Conservation (phyloP, 192 early-diverging fungal genomes). For the Coemansia sp. region DNA sequence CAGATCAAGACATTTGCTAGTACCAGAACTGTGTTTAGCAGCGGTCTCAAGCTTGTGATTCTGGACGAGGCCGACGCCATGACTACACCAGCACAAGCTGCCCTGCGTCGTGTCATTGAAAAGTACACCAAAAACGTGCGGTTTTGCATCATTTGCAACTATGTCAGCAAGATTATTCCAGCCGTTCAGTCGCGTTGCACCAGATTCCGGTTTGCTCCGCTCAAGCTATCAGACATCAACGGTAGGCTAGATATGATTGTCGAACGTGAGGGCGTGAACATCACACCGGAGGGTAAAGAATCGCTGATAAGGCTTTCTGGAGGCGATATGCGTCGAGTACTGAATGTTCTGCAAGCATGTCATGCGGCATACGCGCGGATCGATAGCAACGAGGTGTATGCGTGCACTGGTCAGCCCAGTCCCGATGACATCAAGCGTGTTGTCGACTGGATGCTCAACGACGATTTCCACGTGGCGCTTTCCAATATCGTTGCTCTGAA, state of each 20-base stretch:
- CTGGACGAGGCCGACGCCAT: conserved; percentile 97
- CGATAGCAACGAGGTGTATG: conserved; percentile 82
- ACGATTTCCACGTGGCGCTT: conserved; percentile 81
- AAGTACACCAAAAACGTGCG: conserved; percentile 97
- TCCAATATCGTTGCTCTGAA: conserved; percentile 73
- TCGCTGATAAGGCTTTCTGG: conserved; percentile 82
- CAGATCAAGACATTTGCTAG: conserved; percentile 99
- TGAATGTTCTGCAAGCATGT: conserved; percentile 94
- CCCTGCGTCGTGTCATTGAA: conserved; percentile 95
- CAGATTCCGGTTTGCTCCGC: conserved; percentile 90
- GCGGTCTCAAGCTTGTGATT: conserved; percentile 94
- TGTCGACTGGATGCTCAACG: conserved; percentile 77
- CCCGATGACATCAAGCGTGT: conserved; percentile 82
- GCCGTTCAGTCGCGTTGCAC: conserved; percentile 99
- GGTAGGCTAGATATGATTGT: conserved; percentile 71
- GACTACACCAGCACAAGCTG: conserved; percentile 90
- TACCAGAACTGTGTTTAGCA: conserved; percentile 90
- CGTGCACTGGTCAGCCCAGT: conserved; percentile 88
- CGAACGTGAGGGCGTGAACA: conserved; percentile 75
- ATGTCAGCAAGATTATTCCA: conserved; percentile 96
- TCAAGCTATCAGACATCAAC: conserved; percentile 78
- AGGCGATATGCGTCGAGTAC: conserved; percentile 96
- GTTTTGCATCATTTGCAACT: conserved; percentile 99
- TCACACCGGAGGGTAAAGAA: conserved; percentile 75
- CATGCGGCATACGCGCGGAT: conserved; percentile 82